Conservation (phyloP, 345 rosid genomes). For the Hypericum perforatum region DNA sequence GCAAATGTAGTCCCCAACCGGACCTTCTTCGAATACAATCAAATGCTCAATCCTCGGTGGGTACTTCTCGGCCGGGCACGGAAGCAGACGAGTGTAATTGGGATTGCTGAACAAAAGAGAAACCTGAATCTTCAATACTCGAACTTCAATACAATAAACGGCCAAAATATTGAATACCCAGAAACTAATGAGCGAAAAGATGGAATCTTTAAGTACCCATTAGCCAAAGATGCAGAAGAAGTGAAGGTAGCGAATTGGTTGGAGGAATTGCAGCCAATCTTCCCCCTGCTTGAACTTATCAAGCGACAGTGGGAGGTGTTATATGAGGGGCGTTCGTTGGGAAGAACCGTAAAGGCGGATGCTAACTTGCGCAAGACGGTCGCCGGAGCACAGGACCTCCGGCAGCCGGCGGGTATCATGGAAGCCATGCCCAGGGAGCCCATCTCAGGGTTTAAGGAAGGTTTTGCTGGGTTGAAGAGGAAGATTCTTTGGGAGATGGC, state of each 20-base stretch:
- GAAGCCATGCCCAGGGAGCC: slow-evolving; percentile 32
- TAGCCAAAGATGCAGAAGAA: slow-evolving; percentile 22
- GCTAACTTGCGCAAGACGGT: slow-evolving; percentile 34
- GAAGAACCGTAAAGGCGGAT: slow-evolving; percentile 13
- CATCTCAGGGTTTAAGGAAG: slow-evolving; percentile 6
- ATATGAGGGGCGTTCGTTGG: slow-evolving; percentile 8
- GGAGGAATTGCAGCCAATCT: slow-evolving; percentile 28
- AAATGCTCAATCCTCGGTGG: slow-evolving; percentile 82
- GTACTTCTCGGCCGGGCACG: slow-evolving; percentile 48
- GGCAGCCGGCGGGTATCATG: slow-evolving; percentile 30
- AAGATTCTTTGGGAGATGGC: too few species aligned
- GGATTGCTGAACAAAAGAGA: slow-evolving; percentile 34
- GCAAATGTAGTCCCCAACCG: slow-evolving; percentile 47
- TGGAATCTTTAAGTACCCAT: slow-evolving; percentile 33
- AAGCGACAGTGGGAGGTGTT: slow-evolving; percentile 7
- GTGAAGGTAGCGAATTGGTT: slow-evolving; percentile 18
- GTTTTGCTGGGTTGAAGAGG: too few species aligned
- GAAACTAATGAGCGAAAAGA: background rate
- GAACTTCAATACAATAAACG: too few species aligned
- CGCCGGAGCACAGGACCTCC: slow-evolving; percentile 30
- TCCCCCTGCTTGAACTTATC: slow-evolving; percentile 18
- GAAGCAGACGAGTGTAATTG: slow-evolving; percentile 60
- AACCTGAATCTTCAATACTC: background rate
- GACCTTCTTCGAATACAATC: slow-evolving; percentile 62
- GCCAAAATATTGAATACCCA: too few species aligned